Conservation (phyloP, 202 grass and related monocot genomes). For the Carex arenaria region DNA sequence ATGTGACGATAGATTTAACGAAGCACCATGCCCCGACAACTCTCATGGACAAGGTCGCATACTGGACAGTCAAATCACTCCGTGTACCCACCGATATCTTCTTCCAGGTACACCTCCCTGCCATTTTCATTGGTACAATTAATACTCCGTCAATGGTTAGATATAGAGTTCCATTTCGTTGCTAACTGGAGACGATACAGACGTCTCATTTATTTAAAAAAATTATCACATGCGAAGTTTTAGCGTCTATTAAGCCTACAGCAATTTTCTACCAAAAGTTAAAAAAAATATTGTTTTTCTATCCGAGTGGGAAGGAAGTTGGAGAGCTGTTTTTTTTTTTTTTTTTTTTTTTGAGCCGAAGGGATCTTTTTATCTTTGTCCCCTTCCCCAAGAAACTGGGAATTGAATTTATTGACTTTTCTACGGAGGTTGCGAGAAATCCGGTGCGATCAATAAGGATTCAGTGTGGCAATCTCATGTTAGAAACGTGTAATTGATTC, state of each 20-base stretch:
- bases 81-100: slow-evolving; percentile 81
- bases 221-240: neutral
- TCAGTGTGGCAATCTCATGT: neutral
- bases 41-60: slow-evolving; percentile 70
- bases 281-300: too few species aligned
- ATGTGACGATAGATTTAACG: slow-evolving; percentile 65
- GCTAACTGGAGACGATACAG: neutral
- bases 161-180: neutral
- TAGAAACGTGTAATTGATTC: neutral
- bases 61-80: slow-evolving; percentile 70
- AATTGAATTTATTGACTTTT: neutral
- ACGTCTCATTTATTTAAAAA: neutral
- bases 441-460: neutral
- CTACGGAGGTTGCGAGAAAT: neutral
- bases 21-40: slow-evolving; percentile 74
- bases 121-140: neutral
- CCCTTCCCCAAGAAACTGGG: slow-evolving; percentile 20
- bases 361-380: neutral
- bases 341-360: neutral
- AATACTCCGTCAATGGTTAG: neutral
- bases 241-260: too few species aligned
- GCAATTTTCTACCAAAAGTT: too few species aligned
- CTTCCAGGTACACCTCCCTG: slow-evolving; percentile 55
- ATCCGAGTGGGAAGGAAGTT: too few species aligned
- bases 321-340: neutral